These are phyloP conservation scores for Euphrasia confusa DNA, from an alignment of 257 asterid genomes.

Conservation along the genomic window DNA sequence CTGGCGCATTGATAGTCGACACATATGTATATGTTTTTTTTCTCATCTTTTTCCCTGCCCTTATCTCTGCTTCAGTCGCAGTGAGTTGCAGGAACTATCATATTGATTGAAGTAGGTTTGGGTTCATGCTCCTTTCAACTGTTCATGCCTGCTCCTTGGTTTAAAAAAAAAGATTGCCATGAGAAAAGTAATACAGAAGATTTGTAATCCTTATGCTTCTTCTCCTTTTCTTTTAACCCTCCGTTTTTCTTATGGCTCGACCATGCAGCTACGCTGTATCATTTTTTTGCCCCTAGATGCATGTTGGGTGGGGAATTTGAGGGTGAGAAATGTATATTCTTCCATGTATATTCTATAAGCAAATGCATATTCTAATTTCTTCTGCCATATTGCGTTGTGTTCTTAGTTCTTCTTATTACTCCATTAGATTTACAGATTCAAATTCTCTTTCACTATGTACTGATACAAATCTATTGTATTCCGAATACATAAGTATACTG, in stretches of 20 bases:
- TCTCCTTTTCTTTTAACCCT: constrained; percentile 25
- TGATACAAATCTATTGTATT: no score
- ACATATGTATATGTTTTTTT: constrained; percentile 24
- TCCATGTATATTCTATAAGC: constrained; percentile 50
- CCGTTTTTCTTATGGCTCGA: constrained; percentile 31
- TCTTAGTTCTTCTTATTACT: no score
- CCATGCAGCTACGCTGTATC: constrained; percentile 21
- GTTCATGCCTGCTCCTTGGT: constrained; percentile 24
- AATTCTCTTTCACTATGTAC: no score
- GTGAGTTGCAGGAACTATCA: constrained; percentile 25
- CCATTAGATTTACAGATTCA: no score
- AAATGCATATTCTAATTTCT: constrained; percentile 25
- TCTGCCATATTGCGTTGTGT: no score
- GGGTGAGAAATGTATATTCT: constrained; percentile 56
- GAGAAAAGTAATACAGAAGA: constrained; percentile 27
- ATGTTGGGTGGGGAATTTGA: constrained; percentile 27
- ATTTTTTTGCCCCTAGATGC: constrained; percentile 19
- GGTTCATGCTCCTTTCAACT: constrained; percentile 4
- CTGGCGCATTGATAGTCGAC: constrained; percentile 31
- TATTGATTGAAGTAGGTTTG: constrained; percentile 22
- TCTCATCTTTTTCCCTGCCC: background rate
- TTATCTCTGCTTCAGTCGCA: constrained; percentile 23
- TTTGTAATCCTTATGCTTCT: constrained; percentile 23
- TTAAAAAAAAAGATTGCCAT: constrained; percentile 18
- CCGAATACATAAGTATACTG: no score